phyloP scores from a whole-genome alignment of 768 basidiomycete genomes.

The Trametes cinnabarina region DNA sequence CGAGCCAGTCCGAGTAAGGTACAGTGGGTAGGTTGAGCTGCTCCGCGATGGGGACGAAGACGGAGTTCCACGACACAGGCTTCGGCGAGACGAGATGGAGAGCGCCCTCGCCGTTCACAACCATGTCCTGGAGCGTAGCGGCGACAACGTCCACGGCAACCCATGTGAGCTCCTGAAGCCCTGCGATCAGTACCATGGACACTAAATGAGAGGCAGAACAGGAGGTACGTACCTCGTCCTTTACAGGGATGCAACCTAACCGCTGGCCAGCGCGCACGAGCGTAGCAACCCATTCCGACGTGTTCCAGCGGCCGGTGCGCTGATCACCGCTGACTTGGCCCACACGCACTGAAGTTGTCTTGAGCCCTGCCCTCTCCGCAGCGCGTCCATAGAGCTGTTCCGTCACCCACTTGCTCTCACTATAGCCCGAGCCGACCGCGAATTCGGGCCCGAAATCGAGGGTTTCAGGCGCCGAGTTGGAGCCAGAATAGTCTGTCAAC shows the following conservation, averaged over 20 bases:
- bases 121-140: constrained; percentile 13
- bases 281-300: constrained; percentile 43
- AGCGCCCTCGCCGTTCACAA: constrained; percentile 19
- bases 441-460: constrained; percentile 18
- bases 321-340: constrained; percentile 32
- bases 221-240: constrained; percentile 34
- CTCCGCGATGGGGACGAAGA: constrained; percentile 20
- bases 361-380: constrained; percentile 29
- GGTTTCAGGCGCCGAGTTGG: constrained; percentile 2
- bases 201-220: neutral
- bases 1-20: constrained; percentile 26
- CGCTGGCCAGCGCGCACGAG: constrained; percentile 34
- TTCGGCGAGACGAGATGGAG: constrained; percentile 30
- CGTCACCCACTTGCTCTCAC: constrained; percentile 35
- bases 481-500: constrained; percentile 3
- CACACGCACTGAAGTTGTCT: constrained; percentile 34
- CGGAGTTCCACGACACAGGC: constrained; percentile 25
- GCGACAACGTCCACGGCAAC: constrained; percentile 21
- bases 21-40: constrained; percentile 21
- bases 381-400: constrained; percentile 34
- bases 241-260: constrained; percentile 32
- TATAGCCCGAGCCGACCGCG: constrained; percentile 32
- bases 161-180: constrained; percentile 14
- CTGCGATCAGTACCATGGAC: neutral
- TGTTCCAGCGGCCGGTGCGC: constrained; percentile 31